Conservation (phyloP, 2,329 filamentous ascomycete genomes). For the Penicillium corylophilum region DNA sequence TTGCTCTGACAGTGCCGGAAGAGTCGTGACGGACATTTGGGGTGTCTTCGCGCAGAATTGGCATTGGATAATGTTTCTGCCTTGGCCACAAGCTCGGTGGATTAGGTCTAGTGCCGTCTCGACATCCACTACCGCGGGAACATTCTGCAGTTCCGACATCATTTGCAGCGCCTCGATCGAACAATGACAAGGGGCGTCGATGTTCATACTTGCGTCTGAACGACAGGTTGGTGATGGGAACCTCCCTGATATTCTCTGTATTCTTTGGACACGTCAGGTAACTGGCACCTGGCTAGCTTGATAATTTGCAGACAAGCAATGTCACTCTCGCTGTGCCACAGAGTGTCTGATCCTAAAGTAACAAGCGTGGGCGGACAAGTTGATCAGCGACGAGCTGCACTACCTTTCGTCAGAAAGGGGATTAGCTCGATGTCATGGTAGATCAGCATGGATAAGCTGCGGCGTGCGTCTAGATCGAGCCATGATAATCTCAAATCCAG, state of each 20-base stretch:
- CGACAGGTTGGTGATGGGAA: not conserved
- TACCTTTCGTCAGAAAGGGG: not conserved
- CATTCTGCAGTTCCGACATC: constrained; percentile 23
- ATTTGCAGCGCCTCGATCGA: constrained; percentile 23
- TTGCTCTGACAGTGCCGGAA: constrained; percentile 42
- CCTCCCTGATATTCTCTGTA: not conserved
- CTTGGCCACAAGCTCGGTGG: constrained; percentile 24
- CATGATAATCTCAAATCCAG: not conserved
- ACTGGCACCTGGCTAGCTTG: not conserved
- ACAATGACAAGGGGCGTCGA: constrained; percentile 22
- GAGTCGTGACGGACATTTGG: constrained; percentile 32
- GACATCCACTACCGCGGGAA: constrained; percentile 28
- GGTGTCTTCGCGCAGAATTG: constrained; percentile 19
- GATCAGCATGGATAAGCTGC: not conserved
- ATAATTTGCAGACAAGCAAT: not conserved
- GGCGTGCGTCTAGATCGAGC: not conserved
- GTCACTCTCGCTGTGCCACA: not conserved
- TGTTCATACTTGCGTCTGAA: constrained; percentile 10
- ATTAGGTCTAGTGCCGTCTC: constrained; percentile 25
- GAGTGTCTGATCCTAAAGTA: not conserved
- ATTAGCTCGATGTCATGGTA: not conserved
- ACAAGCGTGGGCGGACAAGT: not conserved
- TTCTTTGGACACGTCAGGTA: not conserved
- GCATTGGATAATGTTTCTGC: constrained; percentile 23
- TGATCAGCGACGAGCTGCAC: not conserved